Evolutionary conservation across 2,329 filamentous ascomycete genomes (phyloP), one percentile per base, ranked within the genome.

Genomic region (Xylaria digitata): DNA sequence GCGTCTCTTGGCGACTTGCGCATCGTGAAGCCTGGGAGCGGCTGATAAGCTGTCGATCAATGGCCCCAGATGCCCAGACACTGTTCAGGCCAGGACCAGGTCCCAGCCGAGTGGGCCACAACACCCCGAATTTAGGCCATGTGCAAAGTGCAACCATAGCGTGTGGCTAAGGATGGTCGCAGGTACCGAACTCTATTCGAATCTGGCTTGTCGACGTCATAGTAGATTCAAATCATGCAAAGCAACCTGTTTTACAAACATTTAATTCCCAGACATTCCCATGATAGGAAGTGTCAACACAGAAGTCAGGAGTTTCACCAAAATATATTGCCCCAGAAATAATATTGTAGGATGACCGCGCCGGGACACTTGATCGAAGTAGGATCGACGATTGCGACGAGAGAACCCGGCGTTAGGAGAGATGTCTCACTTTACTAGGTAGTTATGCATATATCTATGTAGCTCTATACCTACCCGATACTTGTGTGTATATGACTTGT

Each of bases 301-400:
- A 30, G 9, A 32, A 21, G 64, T 66, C 64, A 66, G 64, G 54
- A 30, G 63, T 58, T 62, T 58, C 19, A n/a, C 34, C 17, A n/a
- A 32, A n/a, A 61, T 30, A 61, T 34, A 45, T 49, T 49, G 40
- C 49, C 40, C 52, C 40, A 40, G 37, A 53, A 57, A 54, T 21
- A 43, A 26, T n/a, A 13, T 34, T 53, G 46, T 55, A 43, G 48
- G 42, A 65, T 65, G 52, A 58, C 65, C 61, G 26, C 37, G 32
- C 45, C 13, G 23, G 54, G 34, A 45, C 56, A 61, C 56, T 67
- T 65, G 61, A 61, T 58, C 32, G n/a, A 17, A 61, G 34, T 1
- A 40, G 19, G 61, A 67, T 67, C 65, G 61, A 53, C 61, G 65
- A 34, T 42, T 4, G 26, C 26, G 43, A 50, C n/a, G 17, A 40